phyloP scores from a whole-genome alignment of 345 rosid genomes.

The Eucalyptus brandiana region DNA sequence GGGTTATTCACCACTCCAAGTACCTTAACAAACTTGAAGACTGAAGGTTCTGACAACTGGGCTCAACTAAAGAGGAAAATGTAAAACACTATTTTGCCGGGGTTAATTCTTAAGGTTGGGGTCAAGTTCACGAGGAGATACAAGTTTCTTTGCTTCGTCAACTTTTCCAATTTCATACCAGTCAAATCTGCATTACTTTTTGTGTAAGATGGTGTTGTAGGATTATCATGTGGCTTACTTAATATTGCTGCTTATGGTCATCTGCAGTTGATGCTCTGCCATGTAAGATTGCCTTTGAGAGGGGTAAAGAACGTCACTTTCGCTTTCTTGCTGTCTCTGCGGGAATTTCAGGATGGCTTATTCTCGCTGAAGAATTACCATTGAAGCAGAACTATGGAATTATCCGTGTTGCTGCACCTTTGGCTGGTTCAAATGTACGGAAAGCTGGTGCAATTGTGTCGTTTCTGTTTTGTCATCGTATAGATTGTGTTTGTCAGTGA shows the following conservation, averaged over 20 bases:
- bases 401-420: constrained; percentile 74
- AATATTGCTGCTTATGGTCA: constrained; percentile 3
- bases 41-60: not conserved
- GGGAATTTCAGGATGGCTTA: constrained; percentile 79
- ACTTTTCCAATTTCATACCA: not conserved
- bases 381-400: constrained; percentile 47
- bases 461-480: not conserved
- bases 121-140: not conserved
- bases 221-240: not conserved
- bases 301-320: constrained; percentile 85
- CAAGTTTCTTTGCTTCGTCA: not conserved
- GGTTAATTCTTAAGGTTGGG: not conserved
- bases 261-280: constrained; percentile 76
- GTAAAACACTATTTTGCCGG: not conserved
- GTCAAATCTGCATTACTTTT: not conserved
- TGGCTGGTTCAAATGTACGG: constrained; percentile 80
- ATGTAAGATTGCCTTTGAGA: constrained; percentile 91
- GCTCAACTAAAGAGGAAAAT: not conserved
- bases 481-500: not conserved
- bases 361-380: constrained; percentile 72
- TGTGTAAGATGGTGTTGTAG: not conserved
- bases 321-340: constrained; percentile 52
- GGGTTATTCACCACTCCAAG: not conserved
- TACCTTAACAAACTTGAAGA: not conserved
- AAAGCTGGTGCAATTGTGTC: not conserved